Evolutionary conservation across 441 rosid species (phyloP), one percentile per base, ranked within the genome.

Genomic region (Breynia disticha): DNA sequence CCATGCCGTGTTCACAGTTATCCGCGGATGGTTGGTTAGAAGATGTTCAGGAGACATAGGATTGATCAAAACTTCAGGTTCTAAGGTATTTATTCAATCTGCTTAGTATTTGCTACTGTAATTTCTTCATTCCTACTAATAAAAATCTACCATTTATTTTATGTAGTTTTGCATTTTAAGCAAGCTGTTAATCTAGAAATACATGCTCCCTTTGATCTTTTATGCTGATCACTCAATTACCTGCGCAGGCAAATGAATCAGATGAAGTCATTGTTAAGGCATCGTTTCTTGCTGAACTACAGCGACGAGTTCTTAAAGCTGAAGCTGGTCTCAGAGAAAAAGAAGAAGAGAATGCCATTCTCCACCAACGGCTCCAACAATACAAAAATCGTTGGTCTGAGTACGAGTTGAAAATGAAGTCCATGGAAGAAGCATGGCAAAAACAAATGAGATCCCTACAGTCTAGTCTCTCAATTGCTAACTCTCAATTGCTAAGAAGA

Each of bases 351-450:
- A 89, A 86, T 46, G 99, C 89, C 63, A 85, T 94, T 64, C 84
- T 94, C 59, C 88, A 85, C 35, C 97, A 94, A 63, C 79, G 95
- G 24, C 86, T 90, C 70, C 97, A 85, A 55, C 99, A 89, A 59
- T 90, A 94, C 19, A 95, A 94, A 70, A 85, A 72, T 69, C 94
- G 97, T 37, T 94, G 99, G 99, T 87, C 90, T 15, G 97, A 94
- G 55, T 89, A 87, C 24, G 97, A 94, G 73, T 64, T 78, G 47
- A 94, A 90, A 72, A 90, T 94, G 99, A 94, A 89, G 70, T 94
- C 99, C 55, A 94, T 94, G 99, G 99, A 94, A 71, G 96, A 94
- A 66, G 86, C 87, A 62, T 90, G 99, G 97, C 99, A 94, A 64
- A 94, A 94, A 63, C 97, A 94, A 76, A 94, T 90, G 99, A 67